Conservation (phyloP, 2,329 filamentous ascomycete genomes). For the Penicillium decumbens region DNA sequence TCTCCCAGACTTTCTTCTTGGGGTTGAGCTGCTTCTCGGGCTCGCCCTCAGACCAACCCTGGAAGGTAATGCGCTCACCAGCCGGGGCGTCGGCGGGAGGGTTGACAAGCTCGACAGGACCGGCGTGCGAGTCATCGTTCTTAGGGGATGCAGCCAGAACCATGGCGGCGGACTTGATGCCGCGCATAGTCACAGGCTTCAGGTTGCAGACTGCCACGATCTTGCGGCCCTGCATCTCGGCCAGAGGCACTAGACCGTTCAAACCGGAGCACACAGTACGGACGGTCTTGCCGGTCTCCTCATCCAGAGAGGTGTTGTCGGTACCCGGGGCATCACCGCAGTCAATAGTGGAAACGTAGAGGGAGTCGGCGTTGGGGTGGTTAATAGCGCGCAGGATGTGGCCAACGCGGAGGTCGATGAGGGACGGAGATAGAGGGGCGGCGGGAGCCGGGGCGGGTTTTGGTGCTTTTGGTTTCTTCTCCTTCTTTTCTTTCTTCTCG, state of each 20-base stretch:
- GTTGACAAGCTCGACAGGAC: conserved; percentile 84
- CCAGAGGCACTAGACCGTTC: conserved; percentile 85
- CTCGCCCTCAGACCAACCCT: conserved; percentile 81
- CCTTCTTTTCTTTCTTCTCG: conserved; percentile 65
- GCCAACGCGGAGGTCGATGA: conserved; percentile 93
- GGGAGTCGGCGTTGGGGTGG: conserved; percentile 93
- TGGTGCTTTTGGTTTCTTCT: conserved; percentile 37
- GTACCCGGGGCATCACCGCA: conserved; percentile 81
- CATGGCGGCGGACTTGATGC: conserved; percentile 77
- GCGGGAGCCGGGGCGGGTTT: conserved; percentile 66
- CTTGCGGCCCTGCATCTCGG: conserved; percentile 95
- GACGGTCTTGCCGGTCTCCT: conserved; percentile 85
- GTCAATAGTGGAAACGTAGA: conserved; percentile 92
- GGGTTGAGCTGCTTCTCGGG: conserved; percentile 92
- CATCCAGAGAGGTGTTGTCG: conserved; percentile 71
- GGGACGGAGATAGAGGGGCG: conserved; percentile 71
- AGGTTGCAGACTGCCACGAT: conserved; percentile 95
- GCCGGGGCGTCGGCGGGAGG: conserved; percentile 74
- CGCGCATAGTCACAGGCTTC: conserved; percentile 98
- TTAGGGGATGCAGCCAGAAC: conserved; percentile 90
- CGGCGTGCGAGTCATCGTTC: conserved; percentile 79
- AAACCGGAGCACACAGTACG: conserved; percentile 96
- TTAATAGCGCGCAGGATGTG: conserved; percentile 95
- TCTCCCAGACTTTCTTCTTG: conserved; percentile 99
- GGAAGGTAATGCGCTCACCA: conserved; percentile 85